phyloP scores from a whole-genome alignment of 139 green algal genomes.

The Haematococcus sp. region DNA sequence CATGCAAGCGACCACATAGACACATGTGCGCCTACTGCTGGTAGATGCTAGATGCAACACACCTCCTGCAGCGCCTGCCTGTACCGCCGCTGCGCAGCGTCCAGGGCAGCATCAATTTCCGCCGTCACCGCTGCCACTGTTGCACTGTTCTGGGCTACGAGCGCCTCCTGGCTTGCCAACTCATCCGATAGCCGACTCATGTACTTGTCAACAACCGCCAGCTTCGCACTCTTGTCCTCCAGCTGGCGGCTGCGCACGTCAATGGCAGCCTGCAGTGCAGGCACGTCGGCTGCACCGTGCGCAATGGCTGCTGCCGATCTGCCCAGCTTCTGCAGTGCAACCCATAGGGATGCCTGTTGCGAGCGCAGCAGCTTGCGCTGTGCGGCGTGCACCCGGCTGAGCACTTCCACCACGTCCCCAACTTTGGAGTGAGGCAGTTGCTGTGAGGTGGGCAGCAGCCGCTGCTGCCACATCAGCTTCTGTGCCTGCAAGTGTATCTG shows the following conservation, averaged over 20 bases:
- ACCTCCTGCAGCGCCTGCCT: conserved; percentile 29
- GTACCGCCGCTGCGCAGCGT: conserved; percentile 10
- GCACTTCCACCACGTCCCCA: conserved; percentile 22
- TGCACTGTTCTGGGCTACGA: conserved; percentile 19
- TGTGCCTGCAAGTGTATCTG: conserved; percentile 24
- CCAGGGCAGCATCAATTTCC: conserved; percentile 26
- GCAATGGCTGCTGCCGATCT: background rate
- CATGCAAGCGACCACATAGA: too few relatives aligned
- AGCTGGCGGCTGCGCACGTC: background rate
- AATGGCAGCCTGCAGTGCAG: background rate
- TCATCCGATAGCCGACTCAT: conserved; percentile 1
- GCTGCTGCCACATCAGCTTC: conserved; percentile 7
- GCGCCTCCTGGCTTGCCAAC: conserved; percentile 19
- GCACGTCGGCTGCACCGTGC: background rate
- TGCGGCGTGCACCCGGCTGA: conserved; percentile 16
- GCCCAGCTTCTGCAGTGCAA: conserved; percentile 29
- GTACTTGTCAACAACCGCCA: conserved; percentile 18
- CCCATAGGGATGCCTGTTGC: conserved; percentile 26
- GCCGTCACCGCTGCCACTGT: conserved; percentile 8
- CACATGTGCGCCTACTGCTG: too few relatives aligned
- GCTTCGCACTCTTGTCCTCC: background rate
- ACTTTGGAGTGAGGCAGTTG: conserved; percentile 6
- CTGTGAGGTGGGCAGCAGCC: background rate
- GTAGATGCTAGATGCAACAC: too few relatives aligned
- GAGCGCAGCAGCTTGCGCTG: conserved; percentile 39